Conservation (phyloP, 768 basidiomycete species). For the Amanita jacksonii region DNA sequence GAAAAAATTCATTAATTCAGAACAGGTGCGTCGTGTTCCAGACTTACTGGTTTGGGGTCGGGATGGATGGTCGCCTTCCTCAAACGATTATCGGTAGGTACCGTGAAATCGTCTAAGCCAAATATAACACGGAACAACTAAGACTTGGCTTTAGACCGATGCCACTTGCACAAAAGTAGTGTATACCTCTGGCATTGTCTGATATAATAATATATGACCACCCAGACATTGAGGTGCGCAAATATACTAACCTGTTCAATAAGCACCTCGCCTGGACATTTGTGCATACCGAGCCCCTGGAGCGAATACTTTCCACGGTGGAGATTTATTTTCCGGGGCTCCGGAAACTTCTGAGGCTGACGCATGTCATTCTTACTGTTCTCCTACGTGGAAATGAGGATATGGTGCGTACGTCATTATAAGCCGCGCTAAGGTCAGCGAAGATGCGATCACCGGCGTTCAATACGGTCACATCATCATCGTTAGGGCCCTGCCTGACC, state of each 20-base stretch:
- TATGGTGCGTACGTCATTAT: slow-evolving; percentile 12
- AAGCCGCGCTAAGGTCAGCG: slow-evolving; percentile 9
- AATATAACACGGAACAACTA: slow-evolving; percentile 6
- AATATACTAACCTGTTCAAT: slow-evolving; percentile 14
- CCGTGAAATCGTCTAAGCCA: not conserved
- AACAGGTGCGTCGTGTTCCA: not conserved
- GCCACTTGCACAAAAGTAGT: not conserved
- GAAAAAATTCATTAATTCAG: not conserved
- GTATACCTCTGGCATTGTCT: slow-evolving; percentile 18
- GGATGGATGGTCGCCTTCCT: not conserved
- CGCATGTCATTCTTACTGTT: not conserved
- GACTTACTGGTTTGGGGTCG: not conserved
- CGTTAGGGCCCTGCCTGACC: slow-evolving; percentile 6
- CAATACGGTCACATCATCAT: slow-evolving; percentile 8
- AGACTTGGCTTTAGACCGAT: not conserved
- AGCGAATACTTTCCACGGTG: slow-evolving; percentile 10
- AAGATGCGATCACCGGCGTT: slow-evolving; percentile 14
- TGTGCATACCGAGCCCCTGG: slow-evolving; percentile 18
- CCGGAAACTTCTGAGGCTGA: slow-evolving; percentile 10
- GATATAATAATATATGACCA: not conserved
- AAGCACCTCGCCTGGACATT: slow-evolving; percentile 15
- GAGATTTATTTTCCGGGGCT: slow-evolving; percentile 10
- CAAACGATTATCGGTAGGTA: not conserved
- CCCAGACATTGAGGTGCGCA: not conserved
- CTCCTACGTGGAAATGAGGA: not conserved